These are phyloP conservation scores for Telfairia occidentalis DNA, from an alignment of 331 rosid species.

Conservation along the genomic window DNA sequence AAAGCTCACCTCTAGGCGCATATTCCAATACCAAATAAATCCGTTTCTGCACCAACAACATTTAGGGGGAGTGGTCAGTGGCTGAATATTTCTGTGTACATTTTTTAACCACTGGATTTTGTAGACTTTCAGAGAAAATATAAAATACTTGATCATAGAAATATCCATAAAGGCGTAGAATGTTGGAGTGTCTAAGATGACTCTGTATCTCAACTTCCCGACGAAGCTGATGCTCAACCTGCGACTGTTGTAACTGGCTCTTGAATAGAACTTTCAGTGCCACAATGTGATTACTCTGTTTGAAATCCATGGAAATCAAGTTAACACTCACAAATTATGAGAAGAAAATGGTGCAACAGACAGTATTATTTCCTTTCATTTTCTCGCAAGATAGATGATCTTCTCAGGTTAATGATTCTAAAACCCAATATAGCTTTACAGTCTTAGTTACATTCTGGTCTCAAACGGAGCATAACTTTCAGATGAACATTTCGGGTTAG, in stretches of 20 bases:
- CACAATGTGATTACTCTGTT: conserved; percentile 89
- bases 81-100: neutral
- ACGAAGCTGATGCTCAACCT: conserved; percentile 96
- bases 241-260: conserved; percentile 97
- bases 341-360: neutral
- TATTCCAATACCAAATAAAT: conserved; percentile 91
- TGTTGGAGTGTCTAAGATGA: conserved; percentile 94
- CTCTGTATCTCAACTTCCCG: conserved; percentile 97
- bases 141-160: conserved; percentile 76
- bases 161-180: conserved; percentile 86
- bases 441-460: neutral
- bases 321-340: neutral
- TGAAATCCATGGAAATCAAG: conserved; percentile 9
- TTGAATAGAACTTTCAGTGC: conserved; percentile 91
- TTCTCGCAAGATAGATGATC: neutral
- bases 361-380: neutral
- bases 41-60: conserved; percentile 51
- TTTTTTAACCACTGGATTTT: neutral
- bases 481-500: neutral
- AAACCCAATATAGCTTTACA: neutral
- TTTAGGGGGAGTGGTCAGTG: conserved; percentile 6
- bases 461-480: neutral
- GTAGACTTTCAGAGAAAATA: neutral
- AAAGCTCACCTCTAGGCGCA: conserved; percentile 96
- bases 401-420: neutral